Conservation (phyloP, 148 eudicot genomes). For the Rhododendron vialii region DNA sequence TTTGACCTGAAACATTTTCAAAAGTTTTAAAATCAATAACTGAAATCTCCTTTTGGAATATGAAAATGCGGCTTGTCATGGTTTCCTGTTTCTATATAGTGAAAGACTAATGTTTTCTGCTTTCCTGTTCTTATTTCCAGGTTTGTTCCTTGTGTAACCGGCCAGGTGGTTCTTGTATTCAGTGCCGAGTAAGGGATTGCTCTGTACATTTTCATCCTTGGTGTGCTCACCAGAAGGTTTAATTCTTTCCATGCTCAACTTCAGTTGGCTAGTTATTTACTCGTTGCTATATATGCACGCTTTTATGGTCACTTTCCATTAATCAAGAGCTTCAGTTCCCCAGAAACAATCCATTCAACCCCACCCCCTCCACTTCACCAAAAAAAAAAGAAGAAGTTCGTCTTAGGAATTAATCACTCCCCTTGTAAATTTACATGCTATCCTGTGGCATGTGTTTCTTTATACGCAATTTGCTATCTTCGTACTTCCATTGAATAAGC, state of each 20-base stretch:
- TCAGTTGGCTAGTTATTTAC: neutral
- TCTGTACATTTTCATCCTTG: constrained; percentile 46
- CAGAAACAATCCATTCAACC: neutral
- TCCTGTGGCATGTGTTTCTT: neutral
- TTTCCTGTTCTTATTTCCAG: constrained; percentile 20
- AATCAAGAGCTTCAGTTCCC: neutral
- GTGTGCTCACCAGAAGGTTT: constrained; percentile 61
- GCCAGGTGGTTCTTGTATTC: constrained; percentile 49
- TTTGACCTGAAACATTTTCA: neutral
- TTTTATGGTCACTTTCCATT: constrained; percentile 1
- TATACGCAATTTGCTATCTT: neutral
- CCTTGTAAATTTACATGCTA: neutral
- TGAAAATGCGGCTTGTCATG: neutral
- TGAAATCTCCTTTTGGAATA: neutral
- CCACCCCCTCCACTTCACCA: neutral
- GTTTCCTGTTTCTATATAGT: neutral
- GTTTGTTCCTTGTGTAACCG: constrained; percentile 50
- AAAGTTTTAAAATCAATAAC: neutral
- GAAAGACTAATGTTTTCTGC: neutral
- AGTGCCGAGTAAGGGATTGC: constrained; percentile 37
- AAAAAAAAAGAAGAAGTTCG: neutral
- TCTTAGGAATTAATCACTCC: neutral
- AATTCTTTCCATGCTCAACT: neutral
- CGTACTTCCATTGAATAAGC: neutral
- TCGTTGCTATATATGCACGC: neutral